These are phyloP conservation scores for Thraustochytrium sp. DNA, from an alignment of 352 stramenopile genomes.

Conservation along the genomic window DNA sequence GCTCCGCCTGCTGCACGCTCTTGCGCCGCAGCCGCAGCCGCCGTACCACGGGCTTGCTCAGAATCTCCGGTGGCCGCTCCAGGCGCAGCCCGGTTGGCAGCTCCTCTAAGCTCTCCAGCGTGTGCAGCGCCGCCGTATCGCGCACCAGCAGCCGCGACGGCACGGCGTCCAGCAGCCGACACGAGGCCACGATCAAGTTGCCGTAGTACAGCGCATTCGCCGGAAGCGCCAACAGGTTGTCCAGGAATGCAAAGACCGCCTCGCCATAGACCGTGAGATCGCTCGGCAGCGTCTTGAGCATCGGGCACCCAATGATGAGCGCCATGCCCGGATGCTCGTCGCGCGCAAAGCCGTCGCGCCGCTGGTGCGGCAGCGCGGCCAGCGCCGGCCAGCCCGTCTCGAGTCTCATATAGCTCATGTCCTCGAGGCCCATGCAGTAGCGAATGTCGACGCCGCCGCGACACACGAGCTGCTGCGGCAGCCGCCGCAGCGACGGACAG, in stretches of 20 bases:
- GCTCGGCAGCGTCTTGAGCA: neutral
- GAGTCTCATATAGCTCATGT: neutral
- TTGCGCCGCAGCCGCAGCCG: neutral
- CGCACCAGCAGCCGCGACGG: neutral
- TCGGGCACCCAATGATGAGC: neutral
- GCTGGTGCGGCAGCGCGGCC: neutral
- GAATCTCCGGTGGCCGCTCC: neutral
- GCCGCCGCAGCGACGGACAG: neutral
- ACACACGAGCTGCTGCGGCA: neutral
- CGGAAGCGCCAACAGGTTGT: neutral
- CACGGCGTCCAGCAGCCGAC: neutral
- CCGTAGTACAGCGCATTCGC: neutral
- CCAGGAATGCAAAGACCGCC: neutral
- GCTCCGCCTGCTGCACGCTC: conserved; percentile 7
- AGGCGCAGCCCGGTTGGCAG: neutral
- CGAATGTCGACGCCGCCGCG: neutral
- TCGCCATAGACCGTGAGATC: neutral
- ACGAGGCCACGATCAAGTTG: neutral
- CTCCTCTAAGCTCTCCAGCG: neutral
- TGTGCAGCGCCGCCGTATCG: neutral
- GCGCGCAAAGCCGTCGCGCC: neutral
- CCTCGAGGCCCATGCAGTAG: neutral
- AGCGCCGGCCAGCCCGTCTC: neutral
- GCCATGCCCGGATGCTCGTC: neutral
- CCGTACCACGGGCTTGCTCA: neutral